These are phyloP conservation scores for Ambrosia artemisiifolia DNA, from an alignment of 129 eudicot genomes.

Conservation along the genomic window DNA sequence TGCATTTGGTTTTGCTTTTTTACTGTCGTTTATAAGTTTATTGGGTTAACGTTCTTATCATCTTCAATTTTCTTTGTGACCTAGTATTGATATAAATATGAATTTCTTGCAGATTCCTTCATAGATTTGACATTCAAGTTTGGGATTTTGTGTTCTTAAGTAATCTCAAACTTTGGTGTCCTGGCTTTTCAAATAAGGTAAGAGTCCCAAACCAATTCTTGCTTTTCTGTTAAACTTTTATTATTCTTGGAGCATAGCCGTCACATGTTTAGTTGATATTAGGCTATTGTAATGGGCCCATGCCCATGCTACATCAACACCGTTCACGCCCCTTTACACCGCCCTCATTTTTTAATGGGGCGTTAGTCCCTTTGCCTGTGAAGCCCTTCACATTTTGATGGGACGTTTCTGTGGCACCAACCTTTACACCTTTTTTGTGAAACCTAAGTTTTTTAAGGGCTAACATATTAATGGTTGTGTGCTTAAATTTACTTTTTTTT, in stretches of 20 bases:
- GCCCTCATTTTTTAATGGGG: no score
- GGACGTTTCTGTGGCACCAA: no score
- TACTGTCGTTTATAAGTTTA: background rate
- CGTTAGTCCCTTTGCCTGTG: no score
- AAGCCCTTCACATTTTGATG: no score
- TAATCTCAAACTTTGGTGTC: conserved; percentile 17
- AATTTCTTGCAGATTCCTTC: conserved; percentile 26
- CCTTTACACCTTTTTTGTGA: no score
- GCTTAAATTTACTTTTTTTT: background rate
- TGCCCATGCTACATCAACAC: no score
- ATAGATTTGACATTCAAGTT: conserved; percentile 13
- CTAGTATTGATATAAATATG: background rate
- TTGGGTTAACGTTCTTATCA: background rate
- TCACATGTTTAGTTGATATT: background rate
- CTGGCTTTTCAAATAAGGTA: conserved; percentile 41
- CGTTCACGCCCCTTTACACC: no score
- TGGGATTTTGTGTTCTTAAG: conserved; percentile 32
- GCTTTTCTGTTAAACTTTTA: background rate
- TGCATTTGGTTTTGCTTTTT: background rate
- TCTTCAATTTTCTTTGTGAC: background rate
- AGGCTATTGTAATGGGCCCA: background rate
- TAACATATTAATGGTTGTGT: background rate
- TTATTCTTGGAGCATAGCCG: background rate
- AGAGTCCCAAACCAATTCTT: conserved; percentile 32
- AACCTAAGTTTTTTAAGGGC: background rate